Evolutionary conservation across 2,329 filamentous ascomycete species (phyloP).

Genomic region (Cadophora sp.): DNA sequence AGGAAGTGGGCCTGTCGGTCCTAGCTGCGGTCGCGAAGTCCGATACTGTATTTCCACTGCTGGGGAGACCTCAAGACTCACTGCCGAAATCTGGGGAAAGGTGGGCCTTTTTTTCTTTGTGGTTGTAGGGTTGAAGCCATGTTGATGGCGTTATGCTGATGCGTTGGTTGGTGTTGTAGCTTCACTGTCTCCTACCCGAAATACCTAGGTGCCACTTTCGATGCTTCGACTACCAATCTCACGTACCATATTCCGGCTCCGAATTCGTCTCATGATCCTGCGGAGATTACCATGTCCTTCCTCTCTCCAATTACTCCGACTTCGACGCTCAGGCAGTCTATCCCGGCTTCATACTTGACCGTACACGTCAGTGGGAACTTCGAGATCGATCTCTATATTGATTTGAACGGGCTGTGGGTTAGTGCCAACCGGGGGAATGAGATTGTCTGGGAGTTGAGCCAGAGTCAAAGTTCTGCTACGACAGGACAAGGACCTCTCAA

Average conservation of each 20-base stretch:
- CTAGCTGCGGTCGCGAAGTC: slow-evolving; percentile 66
- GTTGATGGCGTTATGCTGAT: slow-evolving; percentile 1
- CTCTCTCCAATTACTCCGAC: slow-evolving; percentile 46
- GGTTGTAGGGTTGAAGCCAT: slow-evolving; percentile 2
- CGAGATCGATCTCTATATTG: slow-evolving; percentile 69
- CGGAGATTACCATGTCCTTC: slow-evolving; percentile 67
- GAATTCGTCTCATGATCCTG: slow-evolving; percentile 46
- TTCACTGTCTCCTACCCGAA: slow-evolving; percentile 64
- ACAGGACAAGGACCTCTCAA: slow-evolving; percentile 56
- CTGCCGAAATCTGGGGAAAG: slow-evolving; percentile 51
- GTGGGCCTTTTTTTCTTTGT: slow-evolving; percentile 28
- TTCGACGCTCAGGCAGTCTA: slow-evolving; percentile 44
- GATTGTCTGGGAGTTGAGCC: slow-evolving; percentile 72
- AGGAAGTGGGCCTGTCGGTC: slow-evolving; percentile 68
- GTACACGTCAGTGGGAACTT: slow-evolving; percentile 72
- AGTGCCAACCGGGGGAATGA: slow-evolving; percentile 74
- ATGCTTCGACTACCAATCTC: slow-evolving; percentile 74
- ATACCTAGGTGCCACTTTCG: slow-evolving; percentile 68
- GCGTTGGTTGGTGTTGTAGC: slow-evolving; percentile 45
- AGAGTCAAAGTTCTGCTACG: slow-evolving; percentile 49
- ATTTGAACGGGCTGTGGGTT: slow-evolving; percentile 81
- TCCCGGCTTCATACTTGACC: slow-evolving; percentile 79
- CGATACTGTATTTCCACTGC: slow-evolving; percentile 66
- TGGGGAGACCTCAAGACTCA: slow-evolving; percentile 71
- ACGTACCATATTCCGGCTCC: slow-evolving; percentile 65